Conservation (phyloP, 495 filamentous ascomycete species). For the Oleoguttula mirabilis region DNA sequence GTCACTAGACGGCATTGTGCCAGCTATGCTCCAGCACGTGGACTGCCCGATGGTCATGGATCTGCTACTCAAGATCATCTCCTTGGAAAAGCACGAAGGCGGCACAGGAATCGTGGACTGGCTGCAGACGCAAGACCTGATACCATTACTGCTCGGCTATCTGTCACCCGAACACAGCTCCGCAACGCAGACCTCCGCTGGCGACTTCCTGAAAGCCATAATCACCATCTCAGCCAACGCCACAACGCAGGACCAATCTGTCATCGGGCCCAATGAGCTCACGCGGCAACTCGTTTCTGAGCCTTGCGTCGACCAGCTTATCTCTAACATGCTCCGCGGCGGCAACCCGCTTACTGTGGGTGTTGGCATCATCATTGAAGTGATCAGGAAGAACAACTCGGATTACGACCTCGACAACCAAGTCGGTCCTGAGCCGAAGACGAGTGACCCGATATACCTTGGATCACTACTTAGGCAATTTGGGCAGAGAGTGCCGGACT, state of each 20-base stretch:
- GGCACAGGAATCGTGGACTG: conserved; percentile 96
- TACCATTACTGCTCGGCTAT: conserved; percentile 78
- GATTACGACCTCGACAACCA: conserved; percentile 92
- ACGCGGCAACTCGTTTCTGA: conserved; percentile 92
- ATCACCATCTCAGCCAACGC: conserved; percentile 98
- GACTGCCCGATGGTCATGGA: conserved; percentile 99
- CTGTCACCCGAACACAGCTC: conserved; percentile 68
- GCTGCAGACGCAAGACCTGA: conserved; percentile 83
- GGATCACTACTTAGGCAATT: conserved; percentile 86
- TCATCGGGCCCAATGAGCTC: conserved; percentile 94
- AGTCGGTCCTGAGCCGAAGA: conserved; percentile 59
- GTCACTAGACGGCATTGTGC: conserved; percentile 64
- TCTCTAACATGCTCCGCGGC: conserved; percentile 81
- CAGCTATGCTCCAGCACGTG: conserved; percentile 81
- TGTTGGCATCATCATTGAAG: conserved; percentile 94
- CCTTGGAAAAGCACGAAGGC: conserved; percentile 81
- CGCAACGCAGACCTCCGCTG: conserved; percentile 89
- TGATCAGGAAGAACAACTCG: conserved; percentile 98
- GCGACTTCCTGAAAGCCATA: conserved; percentile 96
- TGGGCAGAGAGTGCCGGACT: conserved; percentile 82
- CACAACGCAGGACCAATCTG: conserved; percentile 91
- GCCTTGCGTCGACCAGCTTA: conserved; percentile 66
- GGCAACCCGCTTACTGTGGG: conserved; percentile 93
- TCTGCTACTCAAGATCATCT: conserved; percentile 91
- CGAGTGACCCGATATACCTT: conserved; percentile 93